Conservation (phyloP, 768 basidiomycete genomes). For the Hortiboletus campestris region DNA sequence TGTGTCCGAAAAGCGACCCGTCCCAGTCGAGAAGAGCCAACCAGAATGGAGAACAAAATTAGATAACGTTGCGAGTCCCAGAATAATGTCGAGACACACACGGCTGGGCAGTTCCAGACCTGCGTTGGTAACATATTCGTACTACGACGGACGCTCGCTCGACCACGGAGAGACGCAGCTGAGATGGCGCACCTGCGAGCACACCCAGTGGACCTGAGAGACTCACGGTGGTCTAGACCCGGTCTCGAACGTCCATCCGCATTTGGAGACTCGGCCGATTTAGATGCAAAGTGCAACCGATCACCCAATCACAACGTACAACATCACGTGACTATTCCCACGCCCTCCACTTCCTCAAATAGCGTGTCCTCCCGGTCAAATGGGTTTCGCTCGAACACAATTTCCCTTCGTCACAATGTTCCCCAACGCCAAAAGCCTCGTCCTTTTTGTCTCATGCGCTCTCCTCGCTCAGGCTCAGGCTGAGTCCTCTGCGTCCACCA, state of each 20-base stretch:
- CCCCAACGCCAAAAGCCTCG: constrained; percentile 19
- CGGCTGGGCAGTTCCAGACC: constrained; percentile 3
- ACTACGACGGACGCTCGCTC: not conserved
- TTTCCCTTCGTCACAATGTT: constrained; percentile 11
- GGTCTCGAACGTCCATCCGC: not conserved
- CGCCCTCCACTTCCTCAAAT: constrained; percentile 14
- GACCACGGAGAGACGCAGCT: not conserved
- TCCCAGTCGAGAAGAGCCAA: not conserved
- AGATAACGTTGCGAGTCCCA: not conserved
- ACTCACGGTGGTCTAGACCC: not conserved
- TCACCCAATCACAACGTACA: not conserved
- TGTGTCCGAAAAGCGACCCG: constrained; percentile 7
- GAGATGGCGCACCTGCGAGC: not conserved
- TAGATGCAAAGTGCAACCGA: not conserved
- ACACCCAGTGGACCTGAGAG: not conserved
- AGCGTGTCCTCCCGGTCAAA: not conserved
- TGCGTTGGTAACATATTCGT: not conserved
- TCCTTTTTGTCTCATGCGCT: constrained; percentile 11
- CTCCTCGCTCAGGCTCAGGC: constrained; percentile 26
- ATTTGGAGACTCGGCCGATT: not conserved
- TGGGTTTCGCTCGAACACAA: not conserved
- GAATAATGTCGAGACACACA: not conserved
- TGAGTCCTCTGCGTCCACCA: not conserved
- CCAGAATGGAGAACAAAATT: constrained; percentile 4
- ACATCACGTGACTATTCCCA: constrained; percentile 14